These are phyloP conservation scores for Solanum sparsipilum DNA, from an alignment of 257 asterid genomes.

Conservation along the genomic window DNA sequence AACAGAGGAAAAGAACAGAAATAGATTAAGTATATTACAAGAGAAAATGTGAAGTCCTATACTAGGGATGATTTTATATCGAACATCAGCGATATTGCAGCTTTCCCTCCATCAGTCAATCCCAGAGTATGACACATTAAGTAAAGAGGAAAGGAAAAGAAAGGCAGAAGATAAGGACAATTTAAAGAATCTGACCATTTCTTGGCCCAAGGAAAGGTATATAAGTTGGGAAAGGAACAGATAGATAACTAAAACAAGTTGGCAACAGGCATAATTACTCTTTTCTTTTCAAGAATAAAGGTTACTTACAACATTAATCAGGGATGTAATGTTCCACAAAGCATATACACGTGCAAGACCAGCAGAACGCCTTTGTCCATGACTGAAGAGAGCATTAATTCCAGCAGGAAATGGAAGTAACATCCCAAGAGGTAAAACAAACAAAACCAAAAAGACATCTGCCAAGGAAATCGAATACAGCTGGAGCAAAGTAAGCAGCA, in stretches of 20 bases:
- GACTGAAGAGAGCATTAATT: conserved; percentile 91
- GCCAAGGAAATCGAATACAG: conserved; percentile 80
- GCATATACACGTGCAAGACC: conserved; percentile 96
- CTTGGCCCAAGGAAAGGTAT: background rate
- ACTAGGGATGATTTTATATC: background rate
- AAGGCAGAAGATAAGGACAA: background rate
- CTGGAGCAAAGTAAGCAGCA: conserved; percentile 94
- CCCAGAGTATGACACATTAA: background rate
- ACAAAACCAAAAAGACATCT: conserved; percentile 78
- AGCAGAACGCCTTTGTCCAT: conserved; percentile 93
- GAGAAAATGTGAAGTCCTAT: background rate
- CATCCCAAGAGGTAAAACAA: conserved; percentile 78
- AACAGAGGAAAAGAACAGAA: background rate
- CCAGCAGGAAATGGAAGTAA: conserved; percentile 98
- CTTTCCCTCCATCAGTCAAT: background rate
- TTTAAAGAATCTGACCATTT: background rate
- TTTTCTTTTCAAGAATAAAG: background rate
- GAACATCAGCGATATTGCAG: background rate
- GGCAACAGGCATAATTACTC: background rate
- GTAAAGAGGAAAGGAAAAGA: background rate
- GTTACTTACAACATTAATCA: conserved; percentile 74
- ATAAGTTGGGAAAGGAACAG: background rate
- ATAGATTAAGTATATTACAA: background rate
- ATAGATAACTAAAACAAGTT: background rate
- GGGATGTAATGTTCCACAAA: conserved; percentile 85